Evolutionary conservation across 495 filamentous ascomycete species (phyloP).

Genomic region (Penicillium argentinense): DNA sequence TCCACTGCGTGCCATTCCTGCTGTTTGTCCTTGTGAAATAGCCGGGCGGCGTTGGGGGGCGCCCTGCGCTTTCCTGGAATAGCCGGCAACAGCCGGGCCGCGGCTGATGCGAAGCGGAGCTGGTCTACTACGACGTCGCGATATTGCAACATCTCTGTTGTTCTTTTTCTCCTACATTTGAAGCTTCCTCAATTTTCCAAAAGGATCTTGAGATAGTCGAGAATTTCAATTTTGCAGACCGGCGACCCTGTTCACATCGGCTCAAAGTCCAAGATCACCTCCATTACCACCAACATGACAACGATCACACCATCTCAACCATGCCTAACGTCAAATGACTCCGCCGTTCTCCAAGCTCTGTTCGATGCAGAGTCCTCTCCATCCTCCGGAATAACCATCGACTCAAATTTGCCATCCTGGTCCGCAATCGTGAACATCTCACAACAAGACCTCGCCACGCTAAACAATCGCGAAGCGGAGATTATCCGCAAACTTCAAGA

Average conservation of each 20-base stretch:
- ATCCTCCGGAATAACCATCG: slow-evolving; percentile 50
- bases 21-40: neutral
- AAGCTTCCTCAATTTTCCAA: too few species aligned
- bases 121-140: neutral
- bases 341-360: slow-evolving; percentile 71
- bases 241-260: neutral
- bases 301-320: slow-evolving; percentile 45
- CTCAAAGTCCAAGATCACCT: neutral
- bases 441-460: slow-evolving; percentile 15
- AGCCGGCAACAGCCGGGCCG: slow-evolving; percentile 26
- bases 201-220: neutral
- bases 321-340: slow-evolving; percentile 66
- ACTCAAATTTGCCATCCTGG: slow-evolving; percentile 58
- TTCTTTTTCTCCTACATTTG: neutral
- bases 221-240: neutral
- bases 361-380: slow-evolving; percentile 76
- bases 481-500: slow-evolving; percentile 32
- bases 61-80: slow-evolving; percentile 21
- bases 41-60: slow-evolving; percentile 7
- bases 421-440: slow-evolving; percentile 40
- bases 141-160: slow-evolving; percentile 3
- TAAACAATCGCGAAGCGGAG: slow-evolving; percentile 29
- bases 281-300: slow-evolving; percentile 22
- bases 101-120: neutral
- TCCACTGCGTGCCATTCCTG: too few species aligned